Evolutionary conservation across 2,329 filamentous ascomycete species (phyloP).

Genomic region (Elsinoe australis): DNA sequence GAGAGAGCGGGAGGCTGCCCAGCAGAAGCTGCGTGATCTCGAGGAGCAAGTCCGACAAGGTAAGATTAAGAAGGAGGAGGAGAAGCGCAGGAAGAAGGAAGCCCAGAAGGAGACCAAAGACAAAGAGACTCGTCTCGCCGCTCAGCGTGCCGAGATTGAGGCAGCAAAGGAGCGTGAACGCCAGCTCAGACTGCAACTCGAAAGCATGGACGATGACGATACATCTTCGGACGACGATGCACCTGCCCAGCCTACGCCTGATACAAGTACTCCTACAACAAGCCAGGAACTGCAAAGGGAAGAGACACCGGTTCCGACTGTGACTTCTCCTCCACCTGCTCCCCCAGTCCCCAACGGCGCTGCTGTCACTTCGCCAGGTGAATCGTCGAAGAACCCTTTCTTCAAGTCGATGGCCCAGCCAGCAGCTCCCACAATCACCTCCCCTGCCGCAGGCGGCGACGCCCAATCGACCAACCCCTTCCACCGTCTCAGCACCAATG

Average conservation of each 20-base stretch:
- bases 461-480: constrained; percentile 72
- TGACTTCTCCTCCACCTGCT: constrained; percentile 36
- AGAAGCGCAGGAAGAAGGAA: constrained; percentile 86
- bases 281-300: constrained; percentile 46
- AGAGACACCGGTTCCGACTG: constrained; percentile 41
- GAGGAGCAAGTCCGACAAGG: constrained; percentile 91
- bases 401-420: constrained; percentile 75
- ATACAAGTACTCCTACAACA: constrained; percentile 51
- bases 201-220: constrained; percentile 66
- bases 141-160: constrained; percentile 84
- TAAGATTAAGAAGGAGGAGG: constrained; percentile 93
- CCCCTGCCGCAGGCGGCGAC: constrained; percentile 46
- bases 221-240: constrained; percentile 77
- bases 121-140: constrained; percentile 75
- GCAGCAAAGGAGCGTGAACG: constrained; percentile 82
- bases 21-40: constrained; percentile 75
- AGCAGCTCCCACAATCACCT: constrained; percentile 36
- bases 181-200: constrained; percentile 80
- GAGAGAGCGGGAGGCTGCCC: constrained; percentile 70
- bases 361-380: constrained; percentile 41
- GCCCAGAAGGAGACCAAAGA: constrained; percentile 79
- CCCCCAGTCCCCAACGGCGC: constrained; percentile 32
- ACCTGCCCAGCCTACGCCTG: constrained; percentile 59
- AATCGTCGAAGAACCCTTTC: constrained; percentile 90
- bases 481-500: constrained; percentile 71